A percentile compares a stretch with the other conserved stretches of the same genome.
phyloP scores from a whole-genome alignment of 192 early-diverging fungal genomes.

The Hyaloraphidium curvatum region DNA sequence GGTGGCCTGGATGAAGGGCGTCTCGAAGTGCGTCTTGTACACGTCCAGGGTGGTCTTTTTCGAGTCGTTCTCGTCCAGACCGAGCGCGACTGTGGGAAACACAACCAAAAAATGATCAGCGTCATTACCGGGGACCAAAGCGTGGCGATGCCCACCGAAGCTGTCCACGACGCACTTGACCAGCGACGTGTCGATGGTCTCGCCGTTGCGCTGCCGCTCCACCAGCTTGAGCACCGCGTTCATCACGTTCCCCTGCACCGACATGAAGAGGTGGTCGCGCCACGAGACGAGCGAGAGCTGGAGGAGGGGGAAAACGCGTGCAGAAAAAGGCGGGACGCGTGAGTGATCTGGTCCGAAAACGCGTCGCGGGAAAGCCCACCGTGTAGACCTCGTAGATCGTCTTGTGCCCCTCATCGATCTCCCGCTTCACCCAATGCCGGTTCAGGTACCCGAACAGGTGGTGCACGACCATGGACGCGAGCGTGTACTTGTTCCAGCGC shows the following conservation, averaged over 20 bases:
- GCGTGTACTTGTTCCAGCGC: slow-evolving; percentile 78
- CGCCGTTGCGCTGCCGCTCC: slow-evolving; percentile 66
- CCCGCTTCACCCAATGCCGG: slow-evolving; percentile 91
- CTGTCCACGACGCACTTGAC: slow-evolving; percentile 81
- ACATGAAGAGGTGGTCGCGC: slow-evolving; percentile 58
- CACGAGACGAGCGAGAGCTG: slow-evolving; percentile 70
- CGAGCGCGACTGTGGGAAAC: slow-evolving; percentile 47
- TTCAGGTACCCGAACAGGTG: slow-evolving; percentile 90
- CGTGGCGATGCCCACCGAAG: slow-evolving; percentile 43
- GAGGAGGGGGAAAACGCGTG: background rate
- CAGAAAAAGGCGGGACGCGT: background rate
- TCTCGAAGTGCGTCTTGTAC: slow-evolving; percentile 74
- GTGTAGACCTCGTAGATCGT: slow-evolving; percentile 83
- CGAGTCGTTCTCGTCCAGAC: slow-evolving; percentile 60
- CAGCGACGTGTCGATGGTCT: slow-evolving; percentile 65
- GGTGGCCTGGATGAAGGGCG: slow-evolving; percentile 56
- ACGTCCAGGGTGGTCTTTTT: slow-evolving; percentile 64
- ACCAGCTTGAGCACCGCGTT: slow-evolving; percentile 60
- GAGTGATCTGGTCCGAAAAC: background rate
- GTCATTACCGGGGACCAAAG: background rate
- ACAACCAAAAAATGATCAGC: background rate
- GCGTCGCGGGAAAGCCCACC: slow-evolving; percentile 27
- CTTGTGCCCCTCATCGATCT: slow-evolving; percentile 82
- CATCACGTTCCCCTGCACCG: slow-evolving; percentile 49
- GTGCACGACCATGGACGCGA: slow-evolving; percentile 63